Conservation (phyloP, 2,329 filamentous ascomycete genomes). For the Drechslerella coelobrocha region DNA sequence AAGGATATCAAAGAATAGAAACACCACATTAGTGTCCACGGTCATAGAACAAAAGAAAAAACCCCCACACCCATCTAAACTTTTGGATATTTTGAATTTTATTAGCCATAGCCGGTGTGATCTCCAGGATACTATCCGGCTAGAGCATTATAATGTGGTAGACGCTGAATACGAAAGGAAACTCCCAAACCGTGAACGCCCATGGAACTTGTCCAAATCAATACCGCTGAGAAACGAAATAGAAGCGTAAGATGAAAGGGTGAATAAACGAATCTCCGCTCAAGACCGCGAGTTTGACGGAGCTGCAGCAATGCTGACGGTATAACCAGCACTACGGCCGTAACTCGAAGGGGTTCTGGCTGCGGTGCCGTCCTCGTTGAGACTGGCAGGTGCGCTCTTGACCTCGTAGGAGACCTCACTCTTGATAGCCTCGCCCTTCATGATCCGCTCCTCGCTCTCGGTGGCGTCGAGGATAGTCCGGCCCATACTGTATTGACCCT, state of each 20-base stretch:
- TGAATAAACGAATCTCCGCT: neutral
- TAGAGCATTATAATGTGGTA: no score
- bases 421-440: slow-evolving; percentile 47
- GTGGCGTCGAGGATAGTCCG: slow-evolving; percentile 44
- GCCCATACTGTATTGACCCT: slow-evolving; percentile 43
- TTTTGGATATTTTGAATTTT: neutral
- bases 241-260: neutral
- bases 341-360: slow-evolving; percentile 14
- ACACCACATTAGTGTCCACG: neutral
- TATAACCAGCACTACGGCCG: slow-evolving; percentile 38
- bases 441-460: slow-evolving; percentile 49
- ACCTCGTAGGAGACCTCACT: slow-evolving; percentile 45
- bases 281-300: slow-evolving; percentile 16
- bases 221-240: slow-evolving; percentile 11
- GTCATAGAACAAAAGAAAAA: slow-evolving; percentile 1
- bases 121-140: slow-evolving; percentile 39
- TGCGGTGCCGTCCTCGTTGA: slow-evolving; percentile 28
- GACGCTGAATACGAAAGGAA: no score
- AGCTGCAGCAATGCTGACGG: slow-evolving; percentile 37
- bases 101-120: slow-evolving; percentile 10
- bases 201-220: neutral
- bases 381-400: slow-evolving; percentile 37
- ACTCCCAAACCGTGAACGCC: slow-evolving; percentile 44
- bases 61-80: neutral
- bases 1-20: neutral